Evolutionary conservation across 163 green algal genomes (phyloP).

Genomic region (Scenedesmus sp.): DNA sequence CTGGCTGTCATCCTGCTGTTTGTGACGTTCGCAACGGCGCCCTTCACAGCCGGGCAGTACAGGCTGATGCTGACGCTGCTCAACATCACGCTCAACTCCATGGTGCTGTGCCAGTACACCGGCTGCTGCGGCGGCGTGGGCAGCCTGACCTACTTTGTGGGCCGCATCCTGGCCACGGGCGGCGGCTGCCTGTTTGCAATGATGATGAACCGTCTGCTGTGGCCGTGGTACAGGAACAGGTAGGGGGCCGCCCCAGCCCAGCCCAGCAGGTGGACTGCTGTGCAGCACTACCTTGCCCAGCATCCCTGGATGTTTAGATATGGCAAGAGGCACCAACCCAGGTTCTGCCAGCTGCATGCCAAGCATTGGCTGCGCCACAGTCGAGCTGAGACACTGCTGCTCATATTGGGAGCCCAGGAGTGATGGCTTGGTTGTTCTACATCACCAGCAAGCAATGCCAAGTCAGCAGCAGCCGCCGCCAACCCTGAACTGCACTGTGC

Average conservation of each 20-base stretch:
- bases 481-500: no score
- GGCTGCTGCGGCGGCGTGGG: conserved; percentile 35
- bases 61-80: conserved; percentile 17
- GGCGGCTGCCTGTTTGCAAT: conserved; percentile 36
- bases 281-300: no score
- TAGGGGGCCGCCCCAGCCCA: not conserved
- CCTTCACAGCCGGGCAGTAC: conserved; percentile 26
- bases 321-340: no score
- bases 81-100: conserved; percentile 20
- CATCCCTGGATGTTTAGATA: no score
- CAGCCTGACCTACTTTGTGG: conserved; percentile 30
- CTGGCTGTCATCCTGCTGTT: not conserved
- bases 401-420: no score
- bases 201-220: conserved; percentile 38
- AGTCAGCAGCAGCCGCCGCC: no score
- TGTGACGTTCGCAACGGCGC: not conserved
- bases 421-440: no score
- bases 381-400: no score
- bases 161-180: conserved; percentile 7
- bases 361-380: no score
- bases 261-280: no score
- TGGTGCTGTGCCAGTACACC: conserved; percentile 35
- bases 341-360: no score
- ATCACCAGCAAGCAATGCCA: no score
- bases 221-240: conserved; percentile 34